Evolutionary conservation across 768 basidiomycete genomes (phyloP).

Genomic region (Pleurotus sapidus): DNA sequence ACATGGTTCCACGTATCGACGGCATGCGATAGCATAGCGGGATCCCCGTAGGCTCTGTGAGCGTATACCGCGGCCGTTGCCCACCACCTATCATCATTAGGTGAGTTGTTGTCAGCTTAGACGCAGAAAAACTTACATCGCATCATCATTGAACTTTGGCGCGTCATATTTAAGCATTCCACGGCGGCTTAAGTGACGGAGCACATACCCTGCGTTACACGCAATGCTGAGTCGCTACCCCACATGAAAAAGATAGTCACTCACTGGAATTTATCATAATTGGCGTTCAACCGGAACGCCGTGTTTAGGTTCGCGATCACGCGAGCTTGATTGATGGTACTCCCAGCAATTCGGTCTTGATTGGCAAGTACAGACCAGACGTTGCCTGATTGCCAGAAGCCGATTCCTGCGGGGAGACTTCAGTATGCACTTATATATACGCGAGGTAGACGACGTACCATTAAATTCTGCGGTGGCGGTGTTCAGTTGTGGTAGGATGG

Average conservation of each 20-base stretch:
- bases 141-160: constrained; percentile 44
- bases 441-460: constrained; percentile 22
- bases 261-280: constrained; percentile 43
- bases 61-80: constrained; percentile 49
- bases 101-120: neutral
- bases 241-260: constrained; percentile 18
- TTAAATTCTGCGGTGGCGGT: constrained; percentile 39
- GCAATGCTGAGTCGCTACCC: neutral
- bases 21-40: constrained; percentile 38
- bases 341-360: constrained; percentile 37
- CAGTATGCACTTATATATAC: neutral
- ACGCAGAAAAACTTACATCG: constrained; percentile 25
- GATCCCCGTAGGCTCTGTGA: constrained; percentile 44
- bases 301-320: constrained; percentile 39
- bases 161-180: neutral
- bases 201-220: neutral
- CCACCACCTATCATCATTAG: constrained; percentile 40
- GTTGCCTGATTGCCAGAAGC: constrained; percentile 54
- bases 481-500: constrained; percentile 34
- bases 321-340: constrained; percentile 29
- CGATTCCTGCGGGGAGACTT: constrained; percentile 31
- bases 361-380: constrained; percentile 50
- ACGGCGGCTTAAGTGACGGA: neutral
- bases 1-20: constrained; percentile 48
- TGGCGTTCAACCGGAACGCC: constrained; percentile 32